Base-by-base conservation (phyloP, 345 rosid species). In the Bruguiera gymnorhiza region DNA sequence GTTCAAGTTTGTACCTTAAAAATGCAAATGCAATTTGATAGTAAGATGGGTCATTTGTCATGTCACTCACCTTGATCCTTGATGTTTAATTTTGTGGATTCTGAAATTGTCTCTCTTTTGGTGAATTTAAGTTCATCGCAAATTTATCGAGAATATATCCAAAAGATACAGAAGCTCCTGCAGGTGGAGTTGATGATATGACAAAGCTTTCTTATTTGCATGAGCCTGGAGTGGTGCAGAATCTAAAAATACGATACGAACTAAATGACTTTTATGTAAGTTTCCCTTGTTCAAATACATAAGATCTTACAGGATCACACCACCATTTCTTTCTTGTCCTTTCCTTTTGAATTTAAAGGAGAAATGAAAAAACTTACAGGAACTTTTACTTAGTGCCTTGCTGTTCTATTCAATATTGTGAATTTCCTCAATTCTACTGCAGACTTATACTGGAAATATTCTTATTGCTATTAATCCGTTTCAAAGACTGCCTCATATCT, bases 101-200 rank as follows among this genome's bases (percentile, higher is more conserved):
- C 26, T 67, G 58, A 43, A 0, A 63, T 23, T 52, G 3, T 43
- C n/a, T 34, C 62, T 43, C 11, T 8, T 64, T 73, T 65, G 26
- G 21, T n/a, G 30, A 70, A 46, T 55, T 69, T 57, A 76, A 93
- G 97, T 58, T 93, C 66, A 87, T 82, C 37, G 85, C 89, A 62
- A 85, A 79, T 30, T 63, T 93, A 69, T 83, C 94, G 26, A 91
- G 83, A 77, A 65, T 89, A 73, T 91, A 85, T 66, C 97, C 98
- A 15, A 89, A 89, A 55, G 98, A 93, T 76, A 78, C 82, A 75
- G 98, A 93, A 85, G 97, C 97, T 73, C 93, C 96, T 20, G 81
- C 93, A 18, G 98, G 96, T 39, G 98, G 98, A 55, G 97, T 93
- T 72, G 98, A 93, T 88, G 98, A 90, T 82, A 90, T 93, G 98